Evolutionary conservation across 208 protist genomes (phyloP).

Genomic region (Leishmania tarentolae): DNA sequence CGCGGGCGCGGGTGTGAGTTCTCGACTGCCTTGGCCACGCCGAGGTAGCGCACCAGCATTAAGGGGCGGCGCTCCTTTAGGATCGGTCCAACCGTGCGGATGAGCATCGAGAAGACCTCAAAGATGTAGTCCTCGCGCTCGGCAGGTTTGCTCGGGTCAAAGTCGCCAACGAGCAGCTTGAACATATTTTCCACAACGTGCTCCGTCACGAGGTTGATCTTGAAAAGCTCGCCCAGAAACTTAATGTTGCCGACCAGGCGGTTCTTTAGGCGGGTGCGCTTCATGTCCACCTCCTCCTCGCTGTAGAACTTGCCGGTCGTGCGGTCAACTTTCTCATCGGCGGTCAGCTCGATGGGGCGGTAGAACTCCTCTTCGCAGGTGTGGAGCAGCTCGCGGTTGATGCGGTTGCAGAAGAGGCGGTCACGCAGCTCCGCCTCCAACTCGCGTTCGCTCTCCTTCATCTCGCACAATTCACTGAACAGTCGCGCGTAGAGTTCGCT

Average conservation of each 20-base stretch:
- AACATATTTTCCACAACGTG: slow-evolving; percentile 72
- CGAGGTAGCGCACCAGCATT: slow-evolving; percentile 54
- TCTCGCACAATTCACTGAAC: slow-evolving; percentile 63
- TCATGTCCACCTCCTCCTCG: slow-evolving; percentile 75
- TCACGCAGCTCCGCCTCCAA: slow-evolving; percentile 55
- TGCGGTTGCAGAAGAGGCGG: slow-evolving; percentile 62
- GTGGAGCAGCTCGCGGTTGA: slow-evolving; percentile 56
- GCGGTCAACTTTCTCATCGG: slow-evolving; percentile 72
- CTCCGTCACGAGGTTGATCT: slow-evolving; percentile 64
- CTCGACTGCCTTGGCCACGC: slow-evolving; percentile 63
- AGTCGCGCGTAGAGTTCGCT: slow-evolving; percentile 78
- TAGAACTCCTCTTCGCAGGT: slow-evolving; percentile 77
- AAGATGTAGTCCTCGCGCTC: slow-evolving; percentile 75
- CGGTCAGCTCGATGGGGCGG: slow-evolving; percentile 65
- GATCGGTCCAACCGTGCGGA: slow-evolving; percentile 48
- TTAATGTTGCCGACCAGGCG: slow-evolving; percentile 86
- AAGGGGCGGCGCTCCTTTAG: slow-evolving; percentile 43
- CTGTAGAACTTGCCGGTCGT: slow-evolving; percentile 59
- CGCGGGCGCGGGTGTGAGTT: slow-evolving; percentile 61
- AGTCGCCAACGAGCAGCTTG: slow-evolving; percentile 57
- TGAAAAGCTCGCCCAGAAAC: slow-evolving; percentile 87
- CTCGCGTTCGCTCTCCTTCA: slow-evolving; percentile 60
- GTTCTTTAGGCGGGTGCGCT: slow-evolving; percentile 66
- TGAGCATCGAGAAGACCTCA: slow-evolving; percentile 72
- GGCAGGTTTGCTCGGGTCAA: slow-evolving; percentile 45